Evolutionary conservation across 2,329 filamentous ascomycete genomes (phyloP), one percentile per base, ranked within the genome.

Genomic region (Ambrosiella cleistominuta): DNA sequence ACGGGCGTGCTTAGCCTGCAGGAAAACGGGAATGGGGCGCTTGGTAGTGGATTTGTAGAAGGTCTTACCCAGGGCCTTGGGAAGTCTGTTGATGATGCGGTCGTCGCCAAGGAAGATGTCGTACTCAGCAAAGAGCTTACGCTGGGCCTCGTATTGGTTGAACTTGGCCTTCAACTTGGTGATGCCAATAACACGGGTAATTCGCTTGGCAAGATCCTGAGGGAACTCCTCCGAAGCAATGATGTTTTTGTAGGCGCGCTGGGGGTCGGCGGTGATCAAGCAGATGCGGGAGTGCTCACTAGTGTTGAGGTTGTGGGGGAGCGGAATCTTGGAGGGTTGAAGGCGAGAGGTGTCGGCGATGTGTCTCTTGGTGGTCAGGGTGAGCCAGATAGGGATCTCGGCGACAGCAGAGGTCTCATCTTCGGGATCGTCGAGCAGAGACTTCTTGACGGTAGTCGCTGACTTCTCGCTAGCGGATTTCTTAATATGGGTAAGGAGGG

Each of bases 41-140:
- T 97, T 97, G 62, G 73, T 71, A 2, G 84, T 87, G 59, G 74
- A 78, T 74, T 89, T 85, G 79, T 93, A 97, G 70, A 98, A 97
- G 1, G 85, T 85, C 74, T 95, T 97, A 65, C 91, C 93, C 11
- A 98, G 81, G 2, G 83, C 75, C 63, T 80, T 79, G 59, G 90
- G 88, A 61, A 97, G 77, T 36, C 76, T 73, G 68, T 79, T 83
- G 66, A 83, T 75, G 65, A 98, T 86, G 54, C 93, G 79, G 67
- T 95, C 87, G 69, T 98, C 93, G 56, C 86, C 91, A 59, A 98
- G 77, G 74, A 98, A 97, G 59, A 97, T 74, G 68, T 97, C 93
- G 70, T 96, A 88, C 70, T 95, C 88, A 50, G 81, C 75, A 62
- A 85, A 79, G 40, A 98, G 79, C 70, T 93, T 88, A 63, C 93